Conservation (phyloP, 2,329 filamentous ascomycete genomes). For the Talaromyces sp. region DNA sequence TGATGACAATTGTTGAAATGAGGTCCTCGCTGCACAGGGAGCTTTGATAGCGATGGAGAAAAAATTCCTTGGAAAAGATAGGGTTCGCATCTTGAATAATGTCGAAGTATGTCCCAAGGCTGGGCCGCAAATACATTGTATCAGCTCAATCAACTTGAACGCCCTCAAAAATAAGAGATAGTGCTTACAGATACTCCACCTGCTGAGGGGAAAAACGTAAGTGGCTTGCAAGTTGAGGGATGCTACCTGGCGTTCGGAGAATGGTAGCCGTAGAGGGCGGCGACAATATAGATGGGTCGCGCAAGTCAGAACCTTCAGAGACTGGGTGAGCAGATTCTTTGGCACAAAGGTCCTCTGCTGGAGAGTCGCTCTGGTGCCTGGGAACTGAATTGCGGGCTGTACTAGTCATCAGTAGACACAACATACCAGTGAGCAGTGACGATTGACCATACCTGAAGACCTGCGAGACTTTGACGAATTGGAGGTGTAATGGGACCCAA, state of each 20-base stretch:
- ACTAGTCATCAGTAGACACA: not conserved
- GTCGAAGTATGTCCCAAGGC: not conserved
- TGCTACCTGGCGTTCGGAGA: not conserved
- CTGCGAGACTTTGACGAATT: not conserved
- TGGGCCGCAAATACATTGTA: not conserved
- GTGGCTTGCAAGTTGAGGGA: not conserved
- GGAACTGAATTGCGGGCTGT: not conserved
- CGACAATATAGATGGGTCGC: not conserved
- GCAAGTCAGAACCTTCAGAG: not conserved
- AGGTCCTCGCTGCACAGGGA: not conserved
- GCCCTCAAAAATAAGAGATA: not conserved
- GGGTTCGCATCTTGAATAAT: not conserved
- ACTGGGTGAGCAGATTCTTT: not conserved
- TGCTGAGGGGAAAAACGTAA: not conserved
- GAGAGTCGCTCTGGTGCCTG: no score
- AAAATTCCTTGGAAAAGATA: not conserved
- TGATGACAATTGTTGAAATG: not conserved
- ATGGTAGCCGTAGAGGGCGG: not conserved
- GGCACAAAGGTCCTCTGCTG: not conserved
- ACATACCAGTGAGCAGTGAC: not conserved
- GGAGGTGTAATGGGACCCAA: not conserved
- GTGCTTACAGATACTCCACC: not conserved
- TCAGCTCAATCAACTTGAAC: not conserved
- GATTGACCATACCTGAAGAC: not conserved
- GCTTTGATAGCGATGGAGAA: not conserved